Percentiles rank a stretch among this genome's conserved stretches.
phyloP scores from a whole-genome alignment of 2,329 filamentous ascomycete species.

The Scorias spongiosa region DNA sequence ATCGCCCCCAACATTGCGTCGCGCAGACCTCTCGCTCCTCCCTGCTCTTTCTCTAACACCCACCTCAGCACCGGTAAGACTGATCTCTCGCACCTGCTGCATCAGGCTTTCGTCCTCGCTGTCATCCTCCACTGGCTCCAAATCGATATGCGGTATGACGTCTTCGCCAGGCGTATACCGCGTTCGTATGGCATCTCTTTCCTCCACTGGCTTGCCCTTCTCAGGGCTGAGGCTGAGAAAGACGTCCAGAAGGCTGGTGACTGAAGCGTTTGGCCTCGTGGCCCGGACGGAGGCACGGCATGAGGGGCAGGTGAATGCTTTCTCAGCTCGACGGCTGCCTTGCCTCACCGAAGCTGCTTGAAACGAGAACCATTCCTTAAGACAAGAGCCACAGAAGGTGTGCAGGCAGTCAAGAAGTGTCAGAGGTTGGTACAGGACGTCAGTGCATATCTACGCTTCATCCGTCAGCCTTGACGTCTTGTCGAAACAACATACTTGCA shows the following conservation, averaged over 20 bases:
- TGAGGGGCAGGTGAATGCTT: constrained; percentile 71
- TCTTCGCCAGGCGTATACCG: constrained; percentile 72
- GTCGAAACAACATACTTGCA: too few relatives aligned
- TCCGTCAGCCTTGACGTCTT: constrained; percentile 3
- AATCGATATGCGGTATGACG: constrained; percentile 50
- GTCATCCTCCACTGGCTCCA: constrained; percentile 42
- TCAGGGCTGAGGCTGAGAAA: constrained; percentile 67
- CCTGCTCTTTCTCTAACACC: constrained; percentile 2
- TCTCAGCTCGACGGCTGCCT: constrained; percentile 25
- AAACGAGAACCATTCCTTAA: constrained; percentile 90
- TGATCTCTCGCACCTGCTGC: constrained; percentile 57
- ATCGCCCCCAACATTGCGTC: background rate
- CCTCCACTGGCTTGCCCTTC: constrained; percentile 51
- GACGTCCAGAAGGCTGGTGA: constrained; percentile 81
- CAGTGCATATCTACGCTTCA: constrained; percentile 70
- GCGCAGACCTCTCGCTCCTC: constrained; percentile 9
- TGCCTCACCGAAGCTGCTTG: constrained; percentile 49
- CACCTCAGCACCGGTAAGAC: constrained; percentile 47
- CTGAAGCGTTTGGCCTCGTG: constrained; percentile 78
- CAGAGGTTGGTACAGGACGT: constrained; percentile 35
- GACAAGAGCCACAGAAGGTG: constrained; percentile 86
- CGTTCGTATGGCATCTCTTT: constrained; percentile 59
- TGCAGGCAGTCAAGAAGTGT: constrained; percentile 25
- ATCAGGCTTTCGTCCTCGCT: constrained; percentile 52
- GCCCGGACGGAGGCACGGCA: constrained; percentile 77